Conservation (phyloP, 208 protist genomes). For the Porcisia hertigi region DNA sequence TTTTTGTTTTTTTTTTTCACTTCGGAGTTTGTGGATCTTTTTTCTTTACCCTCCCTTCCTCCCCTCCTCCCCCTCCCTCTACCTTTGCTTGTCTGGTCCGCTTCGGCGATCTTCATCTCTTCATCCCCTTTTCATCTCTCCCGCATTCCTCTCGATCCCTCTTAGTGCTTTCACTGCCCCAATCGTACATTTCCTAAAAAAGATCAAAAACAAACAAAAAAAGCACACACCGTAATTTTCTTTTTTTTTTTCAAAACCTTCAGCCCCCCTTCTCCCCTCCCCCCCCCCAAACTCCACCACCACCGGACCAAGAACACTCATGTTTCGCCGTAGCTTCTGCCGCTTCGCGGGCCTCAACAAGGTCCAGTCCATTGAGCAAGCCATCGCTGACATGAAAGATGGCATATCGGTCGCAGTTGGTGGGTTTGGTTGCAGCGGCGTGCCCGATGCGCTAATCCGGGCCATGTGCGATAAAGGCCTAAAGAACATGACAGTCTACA, state of each 20-base stretch:
- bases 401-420: slow-evolving; percentile 85
- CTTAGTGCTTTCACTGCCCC: no score
- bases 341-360: slow-evolving; percentile 64
- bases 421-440: slow-evolving; percentile 96
- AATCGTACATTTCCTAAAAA: no score
- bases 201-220: no score
- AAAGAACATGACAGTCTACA: slow-evolving; percentile 94
- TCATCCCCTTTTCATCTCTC: no score
- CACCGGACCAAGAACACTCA: slow-evolving; percentile 1
- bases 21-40: neutral
- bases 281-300: slow-evolving; percentile 15
- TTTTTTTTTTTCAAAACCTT: neutral
- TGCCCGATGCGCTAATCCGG: slow-evolving; percentile 92
- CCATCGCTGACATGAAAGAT: slow-evolving; percentile 70
- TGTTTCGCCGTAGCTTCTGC: slow-evolving; percentile 66
- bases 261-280: neutral
- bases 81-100: no score
- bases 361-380: slow-evolving; percentile 71
- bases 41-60: neutral
- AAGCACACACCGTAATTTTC: neutral
- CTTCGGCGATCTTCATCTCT: no score
- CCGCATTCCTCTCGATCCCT: no score
- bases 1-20: no score
- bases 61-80: neutral
- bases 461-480: slow-evolving; percentile 86